These are phyloP conservation scores for Mycena metata DNA, from an alignment of 768 basidiomycete genomes.

Conservation along the genomic window DNA sequence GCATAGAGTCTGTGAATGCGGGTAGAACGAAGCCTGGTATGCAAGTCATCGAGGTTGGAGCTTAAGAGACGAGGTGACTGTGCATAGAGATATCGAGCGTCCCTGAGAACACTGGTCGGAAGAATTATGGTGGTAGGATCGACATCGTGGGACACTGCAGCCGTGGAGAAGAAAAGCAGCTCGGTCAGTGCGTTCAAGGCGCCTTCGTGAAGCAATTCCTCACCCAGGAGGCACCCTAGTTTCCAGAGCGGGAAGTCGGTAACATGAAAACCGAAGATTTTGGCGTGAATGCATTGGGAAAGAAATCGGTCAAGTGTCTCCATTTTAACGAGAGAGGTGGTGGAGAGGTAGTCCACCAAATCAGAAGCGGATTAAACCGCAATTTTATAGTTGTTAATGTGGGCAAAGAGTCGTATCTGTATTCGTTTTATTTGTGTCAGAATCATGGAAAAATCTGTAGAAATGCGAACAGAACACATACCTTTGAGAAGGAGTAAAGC, in stretches of 20 bases:
- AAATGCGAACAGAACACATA: too few species aligned
- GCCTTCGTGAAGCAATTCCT: slow-evolving; percentile 43
- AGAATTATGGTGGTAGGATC: slow-evolving; percentile 18
- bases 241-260: slow-evolving; percentile 36
- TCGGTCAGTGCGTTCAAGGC: slow-evolving; percentile 39
- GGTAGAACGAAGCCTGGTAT: slow-evolving; percentile 16
- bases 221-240: slow-evolving; percentile 39
- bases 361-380: slow-evolving; percentile 17
- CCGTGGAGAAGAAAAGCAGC: background rate
- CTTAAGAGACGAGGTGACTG: slow-evolving; percentile 19
- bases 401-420: slow-evolving; percentile 25
- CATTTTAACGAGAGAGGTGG: background rate
- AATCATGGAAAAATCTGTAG: too few species aligned
- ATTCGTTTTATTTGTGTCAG: too few species aligned
- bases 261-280: slow-evolving; percentile 32
- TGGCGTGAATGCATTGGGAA: background rate
- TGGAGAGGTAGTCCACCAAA: background rate
- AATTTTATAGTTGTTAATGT: slow-evolving; percentile 23
- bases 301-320: background rate
- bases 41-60: slow-evolving; percentile 22
- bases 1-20: slow-evolving; percentile 24
- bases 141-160: background rate
- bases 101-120: slow-evolving; percentile 29
- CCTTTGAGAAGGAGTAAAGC: background rate
- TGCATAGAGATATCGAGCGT: slow-evolving; percentile 16